phyloP scores from a whole-genome alignment of 2,329 filamentous ascomycete genomes.

The Fusarium buxicola region DNA sequence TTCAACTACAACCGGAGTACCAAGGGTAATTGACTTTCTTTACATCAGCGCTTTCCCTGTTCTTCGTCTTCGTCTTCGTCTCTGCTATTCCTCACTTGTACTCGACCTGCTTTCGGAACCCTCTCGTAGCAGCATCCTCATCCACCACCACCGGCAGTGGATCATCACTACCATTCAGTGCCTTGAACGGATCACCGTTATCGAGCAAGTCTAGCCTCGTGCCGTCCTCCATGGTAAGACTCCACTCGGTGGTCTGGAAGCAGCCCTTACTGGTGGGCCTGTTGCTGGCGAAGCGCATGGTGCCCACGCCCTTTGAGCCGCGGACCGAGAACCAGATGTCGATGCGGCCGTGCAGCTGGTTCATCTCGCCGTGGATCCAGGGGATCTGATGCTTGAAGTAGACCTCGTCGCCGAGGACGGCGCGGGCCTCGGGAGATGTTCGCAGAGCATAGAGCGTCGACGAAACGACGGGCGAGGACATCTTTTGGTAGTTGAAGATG shows the following conservation, averaged over 20 bases:
- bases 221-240: constrained; percentile 74
- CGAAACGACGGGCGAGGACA: constrained; percentile 85
- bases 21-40: constrained; percentile 38
- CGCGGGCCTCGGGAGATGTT: constrained; percentile 79
- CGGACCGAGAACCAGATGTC: constrained; percentile 89
- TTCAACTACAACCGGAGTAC: constrained; percentile 45
- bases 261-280: constrained; percentile 69
- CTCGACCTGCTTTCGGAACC: constrained; percentile 63
- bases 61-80: constrained; percentile 1
- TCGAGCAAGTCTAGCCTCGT: constrained; percentile 78
- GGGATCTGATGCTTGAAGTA: constrained; percentile 83
- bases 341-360: constrained; percentile 92
- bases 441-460: constrained; percentile 93
- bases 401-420: constrained; percentile 85
- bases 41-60: constrained; percentile 10
- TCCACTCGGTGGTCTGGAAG: constrained; percentile 95
- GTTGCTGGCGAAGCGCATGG: constrained; percentile 84
- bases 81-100: constrained; percentile 42
- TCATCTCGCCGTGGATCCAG: constrained; percentile 89
- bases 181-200: constrained; percentile 75
- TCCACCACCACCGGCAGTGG: constrained; percentile 50
- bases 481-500: constrained; percentile 99
- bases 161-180: constrained; percentile 58
- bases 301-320: constrained; percentile 76
- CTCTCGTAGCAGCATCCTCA: constrained; percentile 56